Evolutionary conservation across 768 basidiomycete species (phyloP).

Genomic region (Rossbeevera mucosa): DNA sequence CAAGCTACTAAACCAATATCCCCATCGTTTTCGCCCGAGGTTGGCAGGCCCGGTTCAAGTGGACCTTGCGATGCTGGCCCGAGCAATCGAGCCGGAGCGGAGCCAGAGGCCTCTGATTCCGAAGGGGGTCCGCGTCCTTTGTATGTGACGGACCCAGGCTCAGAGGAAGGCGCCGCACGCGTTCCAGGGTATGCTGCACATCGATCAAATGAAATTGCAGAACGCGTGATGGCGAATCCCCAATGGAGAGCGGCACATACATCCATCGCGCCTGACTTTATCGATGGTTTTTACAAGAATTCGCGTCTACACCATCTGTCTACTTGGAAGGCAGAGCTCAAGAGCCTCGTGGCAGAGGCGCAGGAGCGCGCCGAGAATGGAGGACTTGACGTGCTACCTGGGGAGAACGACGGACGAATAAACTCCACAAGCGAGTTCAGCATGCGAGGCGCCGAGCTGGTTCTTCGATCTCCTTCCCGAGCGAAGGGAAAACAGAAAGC

Average conservation of each 20-base stretch:
- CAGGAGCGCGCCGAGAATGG: conserved; percentile 62
- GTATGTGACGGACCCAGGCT: conserved; percentile 41
- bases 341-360: conserved; percentile 71
- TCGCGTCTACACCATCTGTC: conserved; percentile 91
- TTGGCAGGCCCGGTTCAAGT: neutral
- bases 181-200: conserved; percentile 65
- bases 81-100: neutral
- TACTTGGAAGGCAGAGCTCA: conserved; percentile 89
- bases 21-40: neutral
- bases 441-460: conserved; percentile 50
- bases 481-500: conserved; percentile 51
- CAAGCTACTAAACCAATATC: conserved; percentile 6
- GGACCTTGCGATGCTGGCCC: neutral
- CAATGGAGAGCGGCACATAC: conserved; percentile 89
- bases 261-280: conserved; percentile 78
- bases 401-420: neutral
- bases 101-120: neutral
- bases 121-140: conserved; percentile 22
- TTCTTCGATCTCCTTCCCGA: conserved; percentile 45
- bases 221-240: conserved; percentile 76
- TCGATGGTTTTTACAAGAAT: conserved; percentile 79
- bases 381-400: conserved; percentile 7
- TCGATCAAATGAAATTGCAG: conserved; percentile 65
- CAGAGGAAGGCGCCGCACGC: conserved; percentile 39
- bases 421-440: conserved; percentile 33